Conservation (phyloP, 139 green algal species). For the Picochlorum sp. region DNA sequence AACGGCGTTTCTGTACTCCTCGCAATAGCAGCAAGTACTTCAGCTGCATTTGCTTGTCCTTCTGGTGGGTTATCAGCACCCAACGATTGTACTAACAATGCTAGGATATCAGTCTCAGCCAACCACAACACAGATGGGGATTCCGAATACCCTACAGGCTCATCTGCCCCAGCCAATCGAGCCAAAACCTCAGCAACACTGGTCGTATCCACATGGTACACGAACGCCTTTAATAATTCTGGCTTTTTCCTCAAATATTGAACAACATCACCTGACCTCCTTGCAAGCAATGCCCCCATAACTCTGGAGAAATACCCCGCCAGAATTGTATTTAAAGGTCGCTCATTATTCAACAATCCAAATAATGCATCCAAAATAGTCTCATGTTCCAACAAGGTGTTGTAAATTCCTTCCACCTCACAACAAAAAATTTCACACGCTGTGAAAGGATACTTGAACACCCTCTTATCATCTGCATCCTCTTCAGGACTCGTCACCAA, state of each 20-base stretch:
- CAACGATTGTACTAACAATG: slow-evolving; percentile 56
- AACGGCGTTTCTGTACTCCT: slow-evolving; percentile 62
- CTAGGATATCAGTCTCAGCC: slow-evolving; percentile 57
- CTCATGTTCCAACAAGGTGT: slow-evolving; percentile 70
- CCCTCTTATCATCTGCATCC: slow-evolving; percentile 47
- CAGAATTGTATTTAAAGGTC: slow-evolving; percentile 60
- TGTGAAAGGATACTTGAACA: slow-evolving; percentile 92
- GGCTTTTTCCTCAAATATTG: slow-evolving; percentile 51
- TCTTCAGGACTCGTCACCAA: slow-evolving; percentile 40
- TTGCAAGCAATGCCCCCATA: slow-evolving; percentile 63
- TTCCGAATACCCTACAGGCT: slow-evolving; percentile 41
- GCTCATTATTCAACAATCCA: slow-evolving; percentile 45
- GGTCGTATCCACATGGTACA: slow-evolving; percentile 69
- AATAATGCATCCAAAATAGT: slow-evolving; percentile 77
- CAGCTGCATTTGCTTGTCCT: slow-evolving; percentile 62
- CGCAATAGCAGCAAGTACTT: slow-evolving; percentile 76
- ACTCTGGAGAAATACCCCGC: slow-evolving; percentile 91
- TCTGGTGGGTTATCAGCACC: slow-evolving; percentile 28
- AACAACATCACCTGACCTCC: slow-evolving; percentile 52
- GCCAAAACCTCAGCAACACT: slow-evolving; percentile 75
- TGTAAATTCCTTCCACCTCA: slow-evolving; percentile 91
- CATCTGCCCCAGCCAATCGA: slow-evolving; percentile 74
- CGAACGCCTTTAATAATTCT: slow-evolving; percentile 30
- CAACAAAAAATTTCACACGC: slow-evolving; percentile 96
- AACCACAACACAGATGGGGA: slow-evolving; percentile 53